Evolutionary conservation across 257 asterid species (phyloP).

Genomic region (Jacaranda mimosifolia): DNA sequence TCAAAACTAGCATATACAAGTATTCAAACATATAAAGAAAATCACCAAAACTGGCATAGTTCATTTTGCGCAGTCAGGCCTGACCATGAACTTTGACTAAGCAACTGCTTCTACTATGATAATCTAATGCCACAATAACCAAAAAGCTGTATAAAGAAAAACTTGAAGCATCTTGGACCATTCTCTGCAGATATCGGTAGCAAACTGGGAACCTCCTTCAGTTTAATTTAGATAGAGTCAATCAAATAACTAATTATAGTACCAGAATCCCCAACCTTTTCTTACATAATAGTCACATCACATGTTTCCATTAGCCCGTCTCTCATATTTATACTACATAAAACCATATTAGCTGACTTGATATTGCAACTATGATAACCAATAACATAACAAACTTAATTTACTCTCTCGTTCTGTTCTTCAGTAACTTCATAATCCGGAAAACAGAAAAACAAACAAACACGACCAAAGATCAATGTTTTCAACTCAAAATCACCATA

Average conservation of each 20-base stretch:
- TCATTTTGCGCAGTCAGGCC: not conserved
- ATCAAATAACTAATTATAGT: not conserved
- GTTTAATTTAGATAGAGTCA: not conserved
- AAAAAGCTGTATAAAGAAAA: not conserved
- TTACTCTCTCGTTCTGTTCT: not conserved
- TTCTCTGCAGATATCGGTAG: not conserved
- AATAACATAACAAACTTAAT: not conserved
- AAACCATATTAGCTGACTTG: too few relatives aligned
- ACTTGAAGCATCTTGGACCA: not conserved
- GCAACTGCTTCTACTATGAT: not conserved
- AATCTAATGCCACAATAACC: not conserved
- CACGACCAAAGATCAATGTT: not conserved
- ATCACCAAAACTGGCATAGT: not conserved
- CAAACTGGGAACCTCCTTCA: not conserved
- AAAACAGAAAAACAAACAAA: not conserved
- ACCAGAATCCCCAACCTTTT: not conserved
- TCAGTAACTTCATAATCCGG: not conserved
- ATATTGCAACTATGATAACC: not conserved
- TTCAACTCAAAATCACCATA: not conserved
- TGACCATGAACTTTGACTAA: not conserved
- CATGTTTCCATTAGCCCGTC: not conserved
- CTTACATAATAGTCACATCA: not conserved
- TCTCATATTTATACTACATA: not conserved
- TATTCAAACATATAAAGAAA: too few relatives aligned
- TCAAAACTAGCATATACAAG: too few relatives aligned